Base-by-base conservation (phyloP, 2,329 filamentous ascomycete genomes). In the Phyllosticta capitalensis region DNA sequence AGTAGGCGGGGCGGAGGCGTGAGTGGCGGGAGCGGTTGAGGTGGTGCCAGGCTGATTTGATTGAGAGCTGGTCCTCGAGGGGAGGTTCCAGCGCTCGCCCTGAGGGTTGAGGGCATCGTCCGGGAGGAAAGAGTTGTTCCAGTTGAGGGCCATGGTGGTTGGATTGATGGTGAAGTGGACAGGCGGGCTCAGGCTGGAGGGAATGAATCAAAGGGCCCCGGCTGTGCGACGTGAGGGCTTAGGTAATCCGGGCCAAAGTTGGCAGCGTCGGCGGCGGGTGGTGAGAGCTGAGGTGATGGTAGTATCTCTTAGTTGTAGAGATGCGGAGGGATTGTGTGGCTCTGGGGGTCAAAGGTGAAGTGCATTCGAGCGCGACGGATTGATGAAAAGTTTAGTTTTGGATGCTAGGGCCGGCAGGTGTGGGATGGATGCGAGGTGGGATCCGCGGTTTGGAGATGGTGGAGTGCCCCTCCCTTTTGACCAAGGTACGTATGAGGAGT, bases 141-240 rank as follows among this genome's bases (percentile, higher is more conserved):
- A 74, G 68, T 74, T 70, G 68, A 72, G 67, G 63, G 69, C 66
- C 71, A 73, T 74, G 62, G 65, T 56, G 53, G 67, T 66, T 62
- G 60, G 65, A 14, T n/a, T 4, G 38, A n/a, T 45, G 17, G 38
- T 45, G 38, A 45, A n/a, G 38, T 45, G 30, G 30, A 38, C 30
- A 24, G 22, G 17, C 22, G 22, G 14, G 50, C 20, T 52, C 50
- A 22, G 50, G 19, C 17, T 21, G 50, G 50, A 22, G 50, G 20
- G 12, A n/a, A 52, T 52, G 50, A 52, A 52, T 52, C 50, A 59
- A 59, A 55, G 58, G 57, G 52, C 52, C 52, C 38, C 12, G 38
- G 38, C 38, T 45, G 38, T 45, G 38, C 38, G 38, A 45, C 52
- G 58, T n/a, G 52, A 26, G 45, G 50, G 56, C 56, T 59, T 59